phyloP scores from a whole-genome alignment of 257 asterid genomes.

The Salvia miltiorrhiza region DNA sequence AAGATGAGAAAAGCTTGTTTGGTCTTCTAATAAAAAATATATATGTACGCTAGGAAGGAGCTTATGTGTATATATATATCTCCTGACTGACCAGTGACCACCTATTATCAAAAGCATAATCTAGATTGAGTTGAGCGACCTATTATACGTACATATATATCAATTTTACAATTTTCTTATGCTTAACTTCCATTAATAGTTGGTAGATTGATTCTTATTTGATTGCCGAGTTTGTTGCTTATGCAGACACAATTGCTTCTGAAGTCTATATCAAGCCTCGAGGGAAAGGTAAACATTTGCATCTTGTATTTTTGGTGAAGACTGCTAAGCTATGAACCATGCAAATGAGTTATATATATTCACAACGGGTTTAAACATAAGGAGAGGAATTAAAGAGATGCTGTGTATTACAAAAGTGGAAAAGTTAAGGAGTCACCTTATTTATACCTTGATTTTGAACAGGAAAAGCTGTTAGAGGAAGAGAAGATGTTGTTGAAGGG shows the following conservation, averaged over 20 bases:
- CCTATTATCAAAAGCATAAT: too few species aligned
- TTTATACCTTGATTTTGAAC: background rate
- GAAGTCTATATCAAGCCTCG: conserved; percentile 37
- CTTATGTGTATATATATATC: too few species aligned
- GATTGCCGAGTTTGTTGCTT: background rate
- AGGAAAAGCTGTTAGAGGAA: conserved; percentile 35
- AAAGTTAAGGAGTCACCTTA: too few species aligned
- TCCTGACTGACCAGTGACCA: too few species aligned
- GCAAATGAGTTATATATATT: background rate
- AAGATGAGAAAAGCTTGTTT: too few species aligned
- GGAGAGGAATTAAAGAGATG: background rate
- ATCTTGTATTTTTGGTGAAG: background rate
- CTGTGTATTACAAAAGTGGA: background rate
- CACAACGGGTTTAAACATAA: background rate
- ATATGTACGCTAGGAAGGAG: too few species aligned
- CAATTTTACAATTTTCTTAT: too few species aligned
- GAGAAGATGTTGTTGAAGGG: conserved; percentile 27
- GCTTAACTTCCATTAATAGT: too few species aligned
- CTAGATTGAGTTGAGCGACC: too few species aligned
- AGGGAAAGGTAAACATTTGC: conserved; percentile 40
- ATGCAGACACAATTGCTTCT: conserved; percentile 35
- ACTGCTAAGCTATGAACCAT: background rate
- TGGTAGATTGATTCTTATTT: too few species aligned
- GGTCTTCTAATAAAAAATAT: too few species aligned
- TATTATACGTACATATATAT: too few species aligned